phyloP scores from a whole-genome alignment of 768 basidiomycete species.

The Phallus indusiatus region DNA sequence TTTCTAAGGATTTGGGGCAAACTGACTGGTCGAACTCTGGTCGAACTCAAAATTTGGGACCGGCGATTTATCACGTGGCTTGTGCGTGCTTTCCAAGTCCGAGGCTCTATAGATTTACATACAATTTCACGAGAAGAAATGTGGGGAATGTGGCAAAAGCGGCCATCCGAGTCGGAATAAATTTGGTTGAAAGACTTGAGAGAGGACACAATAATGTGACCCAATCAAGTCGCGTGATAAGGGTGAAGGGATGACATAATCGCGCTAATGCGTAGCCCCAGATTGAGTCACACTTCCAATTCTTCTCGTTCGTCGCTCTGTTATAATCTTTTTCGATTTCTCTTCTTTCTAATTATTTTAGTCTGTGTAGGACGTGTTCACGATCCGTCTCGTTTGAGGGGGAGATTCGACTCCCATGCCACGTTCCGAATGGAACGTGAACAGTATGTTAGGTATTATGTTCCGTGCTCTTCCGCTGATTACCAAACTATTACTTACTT shows the following conservation, averaged over 20 bases:
- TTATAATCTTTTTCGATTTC: not conserved
- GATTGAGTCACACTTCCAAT: not conserved
- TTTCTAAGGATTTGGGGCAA: too few species aligned
- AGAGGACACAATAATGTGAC: not conserved
- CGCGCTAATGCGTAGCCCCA: not conserved
- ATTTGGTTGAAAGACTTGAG: not conserved
- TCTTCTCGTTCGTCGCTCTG: not conserved
- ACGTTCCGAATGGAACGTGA: constrained; percentile 11
- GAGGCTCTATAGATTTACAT: too few species aligned
- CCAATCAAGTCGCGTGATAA: not conserved
- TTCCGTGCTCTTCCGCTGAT: not conserved
- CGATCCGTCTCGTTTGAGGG: not conserved
- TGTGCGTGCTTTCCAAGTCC: too few species aligned
- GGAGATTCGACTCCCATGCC: not conserved
- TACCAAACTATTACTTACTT: not conserved
- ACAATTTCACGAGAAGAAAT: not conserved
- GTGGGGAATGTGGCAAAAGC: not conserved
- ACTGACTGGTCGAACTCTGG: too few species aligned
- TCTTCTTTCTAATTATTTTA: not conserved
- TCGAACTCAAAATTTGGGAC: too few species aligned
- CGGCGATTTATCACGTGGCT: too few species aligned
- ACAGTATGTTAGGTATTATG: constrained; percentile 10
- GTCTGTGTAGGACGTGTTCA: not conserved
- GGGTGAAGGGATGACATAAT: not conserved
- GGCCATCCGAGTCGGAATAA: not conserved